A percentile compares a stretch with the other conserved stretches of the same genome.
Conservation (phyloP, 164 flowering plant genomes). For the Annona squamosa region DNA sequence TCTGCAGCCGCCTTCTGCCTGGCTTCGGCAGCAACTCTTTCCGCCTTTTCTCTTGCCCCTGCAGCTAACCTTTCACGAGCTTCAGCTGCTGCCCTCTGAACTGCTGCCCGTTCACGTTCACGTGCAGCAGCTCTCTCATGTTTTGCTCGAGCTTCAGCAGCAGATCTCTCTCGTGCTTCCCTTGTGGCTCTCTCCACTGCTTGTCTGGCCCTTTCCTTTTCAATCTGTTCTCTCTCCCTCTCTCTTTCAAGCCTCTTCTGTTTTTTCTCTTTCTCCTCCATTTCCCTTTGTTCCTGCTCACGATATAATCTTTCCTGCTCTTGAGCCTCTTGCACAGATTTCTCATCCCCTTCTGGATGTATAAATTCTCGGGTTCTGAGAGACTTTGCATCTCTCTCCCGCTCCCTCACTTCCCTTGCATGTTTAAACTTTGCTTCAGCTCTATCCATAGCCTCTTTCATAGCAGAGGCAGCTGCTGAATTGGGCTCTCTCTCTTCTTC, state of each 20-base stretch:
- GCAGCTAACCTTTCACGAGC: constrained; percentile 89
- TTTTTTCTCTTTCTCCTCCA: constrained; percentile 62
- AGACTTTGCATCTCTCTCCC: constrained; percentile 51
- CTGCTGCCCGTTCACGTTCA: constrained; percentile 80
- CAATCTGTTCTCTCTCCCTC: constrained; percentile 30
- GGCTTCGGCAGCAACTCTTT: constrained; percentile 79
- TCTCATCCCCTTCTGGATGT: constrained; percentile 48
- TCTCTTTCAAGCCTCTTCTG: constrained; percentile 51
- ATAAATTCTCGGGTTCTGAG: constrained; percentile 50
- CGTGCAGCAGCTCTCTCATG: constrained; percentile 81
- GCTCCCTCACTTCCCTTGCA: constrained; percentile 75
- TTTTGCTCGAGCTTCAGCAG: constrained; percentile 63
- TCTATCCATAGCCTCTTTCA: constrained; percentile 81
- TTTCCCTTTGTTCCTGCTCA: constrained; percentile 52
- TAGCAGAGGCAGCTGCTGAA: constrained; percentile 67
- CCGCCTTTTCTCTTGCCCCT: constrained; percentile 74
- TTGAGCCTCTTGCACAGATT: constrained; percentile 28
- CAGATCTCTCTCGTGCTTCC: constrained; percentile 79
- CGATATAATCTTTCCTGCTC: constrained; percentile 55
- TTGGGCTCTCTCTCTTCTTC: constrained; percentile 47
- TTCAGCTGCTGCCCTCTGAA: constrained; percentile 83
- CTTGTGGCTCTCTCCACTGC: constrained; percentile 81
- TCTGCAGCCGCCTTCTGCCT: constrained; percentile 40
- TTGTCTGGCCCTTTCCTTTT: constrained; percentile 61
- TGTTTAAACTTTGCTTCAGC: constrained; percentile 88